Percentiles rank a stretch among this genome's conserved stretches.
Evolutionary conservation across 2,329 filamentous ascomycete genomes (phyloP).

Genomic region (Fusarium proliferatum): DNA sequence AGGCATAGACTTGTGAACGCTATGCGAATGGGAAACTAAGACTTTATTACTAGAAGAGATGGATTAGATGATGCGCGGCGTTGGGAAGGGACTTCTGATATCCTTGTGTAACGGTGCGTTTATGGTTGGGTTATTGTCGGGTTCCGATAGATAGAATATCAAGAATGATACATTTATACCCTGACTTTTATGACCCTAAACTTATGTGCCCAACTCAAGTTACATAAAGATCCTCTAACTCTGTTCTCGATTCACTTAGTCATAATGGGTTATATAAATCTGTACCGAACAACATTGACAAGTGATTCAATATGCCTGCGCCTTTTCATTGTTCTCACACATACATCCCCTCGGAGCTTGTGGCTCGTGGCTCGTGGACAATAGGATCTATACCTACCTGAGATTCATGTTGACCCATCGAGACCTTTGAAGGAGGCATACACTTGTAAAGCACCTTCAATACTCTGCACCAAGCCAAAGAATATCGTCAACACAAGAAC

Average conservation of each 20-base stretch:
- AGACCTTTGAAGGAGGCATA: not conserved
- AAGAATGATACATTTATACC: not conserved
- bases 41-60: slow-evolving; percentile 11
- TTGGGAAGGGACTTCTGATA: slow-evolving; percentile 33
- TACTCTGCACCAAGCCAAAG: slow-evolving; percentile 4
- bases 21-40: slow-evolving; percentile 47
- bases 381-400: not conserved
- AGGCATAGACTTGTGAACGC: slow-evolving; percentile 49
- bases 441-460: slow-evolving; percentile 7
- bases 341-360: not conserved
- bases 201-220: not conserved
- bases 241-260: not conserved
- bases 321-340: not conserved
- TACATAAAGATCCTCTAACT: no score
- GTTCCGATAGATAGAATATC: slow-evolving; percentile 21
- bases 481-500: slow-evolving; percentile 7
- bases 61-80: slow-evolving; percentile 17
- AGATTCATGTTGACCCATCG: not conserved
- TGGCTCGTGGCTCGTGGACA: not conserved
- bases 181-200: not conserved
- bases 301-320: not conserved
- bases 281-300: fast-evolving
- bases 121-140: slow-evolving; percentile 11
- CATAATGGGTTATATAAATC: no score
- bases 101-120: slow-evolving; percentile 31